Percentiles rank a stretch among this genome's conserved stretches.
These are phyloP conservation scores for Mallotus nudiflorus DNA, from an alignment of 345 rosid species.

Conservation along the genomic window DNA sequence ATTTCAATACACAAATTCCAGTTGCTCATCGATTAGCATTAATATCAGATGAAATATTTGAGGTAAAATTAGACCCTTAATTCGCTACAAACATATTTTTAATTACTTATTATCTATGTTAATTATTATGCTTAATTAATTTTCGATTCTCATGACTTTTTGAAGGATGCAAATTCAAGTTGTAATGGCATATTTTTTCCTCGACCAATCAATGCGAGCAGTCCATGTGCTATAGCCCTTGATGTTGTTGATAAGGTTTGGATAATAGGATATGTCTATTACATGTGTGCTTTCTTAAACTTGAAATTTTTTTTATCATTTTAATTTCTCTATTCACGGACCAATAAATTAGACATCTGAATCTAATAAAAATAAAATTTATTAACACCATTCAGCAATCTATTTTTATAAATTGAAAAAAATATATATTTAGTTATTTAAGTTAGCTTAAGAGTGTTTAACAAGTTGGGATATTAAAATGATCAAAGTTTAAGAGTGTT, in stretches of 20 bases:
- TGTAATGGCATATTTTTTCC: background rate
- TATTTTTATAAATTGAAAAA: too few relatives aligned
- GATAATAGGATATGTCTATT: too few relatives aligned
- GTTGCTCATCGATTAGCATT: background rate
- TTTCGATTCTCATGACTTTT: background rate
- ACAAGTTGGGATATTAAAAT: too few relatives aligned
- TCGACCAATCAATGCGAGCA: background rate
- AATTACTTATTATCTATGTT: background rate
- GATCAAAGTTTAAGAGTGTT: too few relatives aligned
- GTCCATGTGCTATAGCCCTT: background rate
- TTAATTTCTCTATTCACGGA: too few relatives aligned
- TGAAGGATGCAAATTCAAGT: conserved; percentile 26
- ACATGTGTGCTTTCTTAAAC: too few relatives aligned
- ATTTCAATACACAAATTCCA: background rate
- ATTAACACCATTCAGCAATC: too few relatives aligned
- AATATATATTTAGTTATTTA: too few relatives aligned
- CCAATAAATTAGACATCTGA: too few relatives aligned
- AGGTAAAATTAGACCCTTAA: background rate
- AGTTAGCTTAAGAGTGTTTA: too few relatives aligned
- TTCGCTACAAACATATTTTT: background rate
- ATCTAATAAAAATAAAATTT: too few relatives aligned
- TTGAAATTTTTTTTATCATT: too few relatives aligned
- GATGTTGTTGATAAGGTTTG: background rate
- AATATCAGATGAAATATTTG: background rate
- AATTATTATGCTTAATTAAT: background rate